A percentile compares a stretch with the other conserved stretches of the same genome.
These are phyloP conservation scores for Coffea canephora DNA, from an alignment of 257 asterid species.

Conservation along the genomic window DNA sequence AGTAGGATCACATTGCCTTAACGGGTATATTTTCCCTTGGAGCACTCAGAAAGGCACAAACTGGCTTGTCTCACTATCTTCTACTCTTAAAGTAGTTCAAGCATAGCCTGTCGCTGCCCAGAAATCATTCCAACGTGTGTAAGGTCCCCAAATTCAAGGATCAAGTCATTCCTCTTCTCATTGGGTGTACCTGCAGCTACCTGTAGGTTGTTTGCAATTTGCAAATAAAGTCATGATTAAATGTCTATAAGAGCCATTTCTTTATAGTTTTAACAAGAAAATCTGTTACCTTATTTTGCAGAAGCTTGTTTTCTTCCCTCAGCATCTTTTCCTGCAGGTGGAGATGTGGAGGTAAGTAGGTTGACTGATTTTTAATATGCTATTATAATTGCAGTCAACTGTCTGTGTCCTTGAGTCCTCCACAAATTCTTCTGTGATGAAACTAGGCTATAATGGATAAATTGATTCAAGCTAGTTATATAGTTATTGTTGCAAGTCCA, in stretches of 20 bases:
- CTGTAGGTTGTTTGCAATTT: background rate
- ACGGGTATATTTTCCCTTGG: background rate
- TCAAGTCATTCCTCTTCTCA: constrained; percentile 4
- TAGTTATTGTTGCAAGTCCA: background rate
- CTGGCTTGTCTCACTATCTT: background rate
- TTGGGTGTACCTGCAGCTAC: background rate
- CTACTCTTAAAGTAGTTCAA: constrained; percentile 7
- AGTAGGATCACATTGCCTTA: background rate
- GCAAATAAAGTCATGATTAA: background rate
- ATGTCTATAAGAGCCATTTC: no score
- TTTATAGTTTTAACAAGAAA: background rate
- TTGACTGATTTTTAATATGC: background rate
- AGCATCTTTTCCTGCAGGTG: constrained; percentile 40
- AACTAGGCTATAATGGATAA: background rate
- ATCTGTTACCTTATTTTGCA: constrained; percentile 41
- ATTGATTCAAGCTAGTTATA: background rate
- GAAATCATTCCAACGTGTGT: background rate
- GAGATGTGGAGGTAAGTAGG: background rate
- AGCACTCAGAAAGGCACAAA: background rate
- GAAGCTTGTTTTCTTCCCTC: constrained; percentile 41
- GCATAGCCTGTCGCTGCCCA: constrained; percentile 1
- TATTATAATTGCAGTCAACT: background rate
- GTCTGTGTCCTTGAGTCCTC: background rate
- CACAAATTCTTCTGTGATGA: background rate
- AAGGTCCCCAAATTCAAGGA: background rate